Evolutionary conservation across 352 stramenopile genomes (phyloP).

Genomic region (Phytophthora cajani): DNA sequence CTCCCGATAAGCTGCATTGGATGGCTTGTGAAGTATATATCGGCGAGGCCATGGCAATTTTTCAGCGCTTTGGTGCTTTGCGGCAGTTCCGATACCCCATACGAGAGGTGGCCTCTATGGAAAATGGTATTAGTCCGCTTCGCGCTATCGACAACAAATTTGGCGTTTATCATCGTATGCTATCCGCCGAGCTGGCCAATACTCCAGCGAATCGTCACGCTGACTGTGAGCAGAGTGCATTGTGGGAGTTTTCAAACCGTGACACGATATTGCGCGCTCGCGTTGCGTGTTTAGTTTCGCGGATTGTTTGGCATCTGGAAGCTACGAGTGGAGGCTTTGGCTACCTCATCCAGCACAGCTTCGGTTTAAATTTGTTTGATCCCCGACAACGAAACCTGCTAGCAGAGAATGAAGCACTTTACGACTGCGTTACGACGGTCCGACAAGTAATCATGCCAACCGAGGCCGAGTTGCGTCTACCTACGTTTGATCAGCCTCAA

Average conservation of each 20-base stretch:
- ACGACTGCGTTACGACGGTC: conserved; percentile 12
- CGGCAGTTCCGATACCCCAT: conserved; percentile 28
- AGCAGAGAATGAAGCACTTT: conserved; percentile 6
- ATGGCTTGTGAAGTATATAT: conserved; percentile 36
- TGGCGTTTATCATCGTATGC: background rate
- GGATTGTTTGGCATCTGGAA: conserved; percentile 30
- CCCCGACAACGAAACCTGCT: background rate
- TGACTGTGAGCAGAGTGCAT: background rate
- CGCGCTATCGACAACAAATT: conserved; percentile 11
- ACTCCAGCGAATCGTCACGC: background rate
- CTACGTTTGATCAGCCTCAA: conserved; percentile 1
- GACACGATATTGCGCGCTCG: conserved; percentile 16
- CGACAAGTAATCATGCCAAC: background rate
- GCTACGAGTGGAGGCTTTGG: background rate
- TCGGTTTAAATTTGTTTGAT: conserved; percentile 14
- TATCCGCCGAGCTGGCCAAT: conserved; percentile 1
- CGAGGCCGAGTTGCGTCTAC: conserved; percentile 1
- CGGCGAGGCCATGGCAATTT: conserved; percentile 34
- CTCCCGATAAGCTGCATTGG: conserved; percentile 25
- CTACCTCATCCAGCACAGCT: conserved; percentile 11
- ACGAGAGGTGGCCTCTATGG: conserved; percentile 10
- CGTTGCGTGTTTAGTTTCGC: conserved; percentile 22
- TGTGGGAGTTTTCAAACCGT: conserved; percentile 20
- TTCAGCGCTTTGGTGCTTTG: conserved; percentile 30
- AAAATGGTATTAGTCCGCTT: background rate